Evolutionary conservation across 2,329 filamentous ascomycete genomes (phyloP).

Genomic region (Phialophora chinensis): DNA sequence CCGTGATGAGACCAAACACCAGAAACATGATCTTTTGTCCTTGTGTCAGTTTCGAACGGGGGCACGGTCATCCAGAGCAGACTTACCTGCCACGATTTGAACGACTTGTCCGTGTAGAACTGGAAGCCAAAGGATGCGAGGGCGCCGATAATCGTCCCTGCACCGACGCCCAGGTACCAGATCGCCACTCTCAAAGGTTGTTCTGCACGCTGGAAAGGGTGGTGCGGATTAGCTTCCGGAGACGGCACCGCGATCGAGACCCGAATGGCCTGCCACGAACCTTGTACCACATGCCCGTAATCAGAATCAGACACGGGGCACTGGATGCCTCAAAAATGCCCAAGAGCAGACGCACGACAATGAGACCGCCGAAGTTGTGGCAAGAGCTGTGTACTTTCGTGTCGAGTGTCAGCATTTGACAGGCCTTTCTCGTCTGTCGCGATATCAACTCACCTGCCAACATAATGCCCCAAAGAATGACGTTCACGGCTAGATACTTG

Average conservation of each 20-base stretch:
- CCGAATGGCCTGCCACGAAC: neutral
- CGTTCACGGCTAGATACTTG: constrained; percentile 66
- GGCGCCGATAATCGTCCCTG: constrained; percentile 61
- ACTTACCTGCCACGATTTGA: constrained; percentile 22
- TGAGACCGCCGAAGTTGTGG: constrained; percentile 59
- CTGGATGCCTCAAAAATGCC: constrained; percentile 67
- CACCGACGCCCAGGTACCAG: constrained; percentile 66
- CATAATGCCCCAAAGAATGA: constrained; percentile 57
- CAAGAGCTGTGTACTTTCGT: constrained; percentile 46
- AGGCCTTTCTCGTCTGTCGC: neutral
- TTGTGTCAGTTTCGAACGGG: neutral
- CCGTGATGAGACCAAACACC: constrained; percentile 55
- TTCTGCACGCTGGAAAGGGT: constrained; percentile 48
- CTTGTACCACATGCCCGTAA: constrained; percentile 64
- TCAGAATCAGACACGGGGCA: constrained; percentile 65
- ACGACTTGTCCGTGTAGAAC: constrained; percentile 44
- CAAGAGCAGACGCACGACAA: constrained; percentile 63
- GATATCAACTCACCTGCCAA: constrained; percentile 47
- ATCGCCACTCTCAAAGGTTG: constrained; percentile 65
- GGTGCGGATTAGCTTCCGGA: neutral
- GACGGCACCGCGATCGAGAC: neutral
- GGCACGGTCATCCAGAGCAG: neutral
- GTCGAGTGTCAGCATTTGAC: neutral
- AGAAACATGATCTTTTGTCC: constrained; percentile 60
- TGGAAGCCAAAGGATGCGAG: constrained; percentile 59